Percentiles rank a stretch among this genome's conserved stretches.
These are phyloP conservation scores for Ulota crispa DNA, from an alignment of 225 moss, liverwort and hornwort species.

Conservation along the genomic window DNA sequence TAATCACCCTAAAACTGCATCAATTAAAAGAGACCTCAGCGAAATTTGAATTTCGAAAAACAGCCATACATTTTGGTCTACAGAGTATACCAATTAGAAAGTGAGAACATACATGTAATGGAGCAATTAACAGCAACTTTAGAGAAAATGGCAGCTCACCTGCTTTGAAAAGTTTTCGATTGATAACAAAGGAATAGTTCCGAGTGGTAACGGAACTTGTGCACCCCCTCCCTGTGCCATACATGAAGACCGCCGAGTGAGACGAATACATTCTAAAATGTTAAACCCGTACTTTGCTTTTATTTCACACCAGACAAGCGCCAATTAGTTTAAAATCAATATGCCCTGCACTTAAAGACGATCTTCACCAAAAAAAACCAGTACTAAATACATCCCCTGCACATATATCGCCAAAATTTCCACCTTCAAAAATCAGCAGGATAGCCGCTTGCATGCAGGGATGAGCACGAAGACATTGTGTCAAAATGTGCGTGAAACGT, in stretches of 20 bases:
- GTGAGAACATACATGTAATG: not conserved
- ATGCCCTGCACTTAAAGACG: not conserved
- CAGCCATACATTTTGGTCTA: not conserved
- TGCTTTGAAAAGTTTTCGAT: conserved; percentile 89
- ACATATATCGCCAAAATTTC: not conserved
- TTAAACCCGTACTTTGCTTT: not conserved
- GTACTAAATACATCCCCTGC: not conserved
- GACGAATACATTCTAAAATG: not conserved
- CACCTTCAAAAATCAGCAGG: not conserved
- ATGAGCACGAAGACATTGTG: not conserved
- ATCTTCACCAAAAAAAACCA: not conserved
- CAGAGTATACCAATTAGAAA: not conserved
- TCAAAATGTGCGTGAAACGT: conserved; percentile 19
- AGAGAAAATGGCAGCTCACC: conserved; percentile 26
- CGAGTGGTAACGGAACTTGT: conserved; percentile 71
- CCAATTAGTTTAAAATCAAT: not conserved
- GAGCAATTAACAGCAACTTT: not conserved
- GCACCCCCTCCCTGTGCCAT: conserved; percentile 71
- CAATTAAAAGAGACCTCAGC: not conserved
- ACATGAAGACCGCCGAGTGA: conserved; percentile 15
- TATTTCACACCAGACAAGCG: conserved; percentile 3
- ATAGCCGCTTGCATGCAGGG: conserved; percentile 2
- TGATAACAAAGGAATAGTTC: conserved; percentile 83
- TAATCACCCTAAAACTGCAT: not conserved
- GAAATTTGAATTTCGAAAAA: not conserved